These are phyloP conservation scores for Microascus cirrosus DNA, from an alignment of 2,329 filamentous ascomycete genomes.

Conservation along the genomic window DNA sequence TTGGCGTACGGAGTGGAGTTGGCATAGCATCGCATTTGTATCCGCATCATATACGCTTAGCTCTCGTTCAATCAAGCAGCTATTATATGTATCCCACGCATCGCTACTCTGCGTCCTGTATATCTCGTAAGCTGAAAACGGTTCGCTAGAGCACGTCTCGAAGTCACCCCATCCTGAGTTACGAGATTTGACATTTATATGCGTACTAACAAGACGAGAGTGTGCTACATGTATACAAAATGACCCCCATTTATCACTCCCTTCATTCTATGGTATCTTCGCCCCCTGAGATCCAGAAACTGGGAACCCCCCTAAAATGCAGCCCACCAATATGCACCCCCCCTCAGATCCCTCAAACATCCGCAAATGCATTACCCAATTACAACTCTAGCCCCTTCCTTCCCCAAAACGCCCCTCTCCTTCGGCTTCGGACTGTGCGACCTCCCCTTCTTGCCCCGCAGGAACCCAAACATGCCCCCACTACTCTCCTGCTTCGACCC, in stretches of 20 bases:
- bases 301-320: not conserved
- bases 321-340: not conserved
- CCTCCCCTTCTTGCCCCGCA: slow-evolving; percentile 79
- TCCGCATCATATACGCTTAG: not conserved
- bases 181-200: not conserved
- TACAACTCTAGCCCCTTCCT: slow-evolving; percentile 81
- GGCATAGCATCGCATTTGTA: not conserved
- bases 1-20: not conserved
- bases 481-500: not conserved
- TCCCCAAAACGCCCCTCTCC: slow-evolving; percentile 85
- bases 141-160: too few relatives aligned
- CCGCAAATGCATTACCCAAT: slow-evolving; percentile 41
- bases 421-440: slow-evolving; percentile 90
- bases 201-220: not conserved
- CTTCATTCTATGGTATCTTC: not conserved
- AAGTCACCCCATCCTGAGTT: not conserved
- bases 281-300: not conserved
- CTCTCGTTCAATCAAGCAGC: not conserved
- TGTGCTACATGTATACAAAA: not conserved
- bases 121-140: too few relatives aligned
- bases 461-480: slow-evolving; percentile 76
- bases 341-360: not conserved
- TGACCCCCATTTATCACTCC: not conserved
- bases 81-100: not conserved
- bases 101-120: not conserved